phyloP scores from a whole-genome alignment of 257 asterid genomes.

The Solanum boliviense region DNA sequence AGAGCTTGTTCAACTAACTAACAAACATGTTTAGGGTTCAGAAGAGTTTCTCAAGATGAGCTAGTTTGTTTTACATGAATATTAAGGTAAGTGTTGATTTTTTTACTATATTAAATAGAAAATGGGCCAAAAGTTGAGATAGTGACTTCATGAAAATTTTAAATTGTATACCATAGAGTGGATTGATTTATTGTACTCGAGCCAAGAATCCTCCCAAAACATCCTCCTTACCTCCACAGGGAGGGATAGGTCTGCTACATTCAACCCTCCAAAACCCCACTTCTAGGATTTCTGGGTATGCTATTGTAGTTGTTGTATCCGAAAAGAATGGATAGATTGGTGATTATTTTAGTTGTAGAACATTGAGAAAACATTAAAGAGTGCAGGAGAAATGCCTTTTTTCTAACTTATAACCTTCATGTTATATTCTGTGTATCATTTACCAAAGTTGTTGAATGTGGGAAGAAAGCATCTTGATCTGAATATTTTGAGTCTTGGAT shows the following conservation, averaged over 20 bases:
- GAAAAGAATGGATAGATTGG: background rate
- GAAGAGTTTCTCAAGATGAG: background rate
- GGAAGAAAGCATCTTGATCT: background rate
- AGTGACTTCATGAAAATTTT: background rate
- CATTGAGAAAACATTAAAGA: background rate
- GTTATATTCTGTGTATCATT: background rate
- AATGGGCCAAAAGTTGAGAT: background rate
- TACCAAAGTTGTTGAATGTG: background rate
- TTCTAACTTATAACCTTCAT: background rate
- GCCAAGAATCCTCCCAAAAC: background rate
- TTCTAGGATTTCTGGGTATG: background rate
- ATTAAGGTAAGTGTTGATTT: background rate
- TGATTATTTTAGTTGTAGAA: background rate
- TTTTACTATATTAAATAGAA: background rate
- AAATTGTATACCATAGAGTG: background rate
- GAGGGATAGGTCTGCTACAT: background rate
- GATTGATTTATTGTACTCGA: background rate
- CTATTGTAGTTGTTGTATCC: background rate
- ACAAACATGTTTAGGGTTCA: background rate
- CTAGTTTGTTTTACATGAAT: background rate
- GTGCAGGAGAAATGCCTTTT: background rate
- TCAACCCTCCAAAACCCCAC: background rate
- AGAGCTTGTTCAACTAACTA: background rate
- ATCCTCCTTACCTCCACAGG: background rate
- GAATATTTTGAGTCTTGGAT: conserved; percentile 19